Percentiles rank a stretch among this genome's conserved stretches.
phyloP scores from a whole-genome alignment of 2,329 filamentous ascomycete species.

The Botrytis porri region DNA sequence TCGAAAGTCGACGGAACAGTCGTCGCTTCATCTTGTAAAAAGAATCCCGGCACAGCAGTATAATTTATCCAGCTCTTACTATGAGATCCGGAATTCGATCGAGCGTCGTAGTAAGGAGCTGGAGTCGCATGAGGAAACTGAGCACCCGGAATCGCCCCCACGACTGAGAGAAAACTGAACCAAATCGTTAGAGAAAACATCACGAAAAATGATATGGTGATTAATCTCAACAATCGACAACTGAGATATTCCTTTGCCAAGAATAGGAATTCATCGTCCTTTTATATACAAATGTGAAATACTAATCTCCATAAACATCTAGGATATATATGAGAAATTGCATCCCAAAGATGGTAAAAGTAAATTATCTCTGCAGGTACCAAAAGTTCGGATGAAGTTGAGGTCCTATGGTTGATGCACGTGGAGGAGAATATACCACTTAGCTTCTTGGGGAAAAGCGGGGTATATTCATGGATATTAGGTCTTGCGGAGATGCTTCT shows the following conservation, averaged over 20 bases:
- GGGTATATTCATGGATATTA: neutral
- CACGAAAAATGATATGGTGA: neutral
- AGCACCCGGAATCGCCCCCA: neutral
- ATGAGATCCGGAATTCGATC: neutral
- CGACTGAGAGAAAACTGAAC: neutral
- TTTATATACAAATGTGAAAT: neutral
- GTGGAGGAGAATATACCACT: constrained; percentile 11
- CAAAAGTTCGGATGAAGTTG: constrained; percentile 8
- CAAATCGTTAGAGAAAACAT: constrained; percentile 3
- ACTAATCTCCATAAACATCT: neutral
- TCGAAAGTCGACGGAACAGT: constrained; percentile 59
- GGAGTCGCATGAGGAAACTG: constrained; percentile 5
- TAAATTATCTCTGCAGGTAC: neutral
- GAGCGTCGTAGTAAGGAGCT: neutral
- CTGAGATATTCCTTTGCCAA: neutral
- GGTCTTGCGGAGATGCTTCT: neutral
- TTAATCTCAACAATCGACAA: neutral
- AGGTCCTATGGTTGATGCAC: constrained; percentile 18
- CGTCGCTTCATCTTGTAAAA: constrained; percentile 58
- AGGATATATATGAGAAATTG: neutral
- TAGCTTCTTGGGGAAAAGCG: constrained; percentile 1
- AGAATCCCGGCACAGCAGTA: constrained; percentile 58
- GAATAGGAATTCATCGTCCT: neutral
- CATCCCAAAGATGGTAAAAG: neutral
- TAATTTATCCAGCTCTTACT: constrained; percentile 48